phyloP scores from a whole-genome alignment of 148 eudicot genomes.

The Fallopia convolvulus region DNA sequence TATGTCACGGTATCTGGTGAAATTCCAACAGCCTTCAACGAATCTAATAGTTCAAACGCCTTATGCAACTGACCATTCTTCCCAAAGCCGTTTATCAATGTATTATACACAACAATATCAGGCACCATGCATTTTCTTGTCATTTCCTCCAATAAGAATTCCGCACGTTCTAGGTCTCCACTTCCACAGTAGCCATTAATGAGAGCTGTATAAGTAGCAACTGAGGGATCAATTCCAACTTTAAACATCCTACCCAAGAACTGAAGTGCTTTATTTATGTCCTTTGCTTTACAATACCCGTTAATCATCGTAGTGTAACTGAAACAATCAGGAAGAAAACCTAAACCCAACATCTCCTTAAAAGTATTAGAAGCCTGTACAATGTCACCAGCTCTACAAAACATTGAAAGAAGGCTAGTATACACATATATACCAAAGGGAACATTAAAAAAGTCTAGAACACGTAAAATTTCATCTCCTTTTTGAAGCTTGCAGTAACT shows the following conservation, averaged over 20 bases:
- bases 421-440: conserved; percentile 32
- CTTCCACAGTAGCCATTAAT: conserved; percentile 27
- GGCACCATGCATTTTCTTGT: conserved; percentile 24
- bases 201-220: conserved; percentile 32
- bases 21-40: conserved; percentile 29
- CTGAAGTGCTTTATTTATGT: conserved; percentile 23
- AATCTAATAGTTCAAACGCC: conserved; percentile 29
- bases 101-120: conserved; percentile 31
- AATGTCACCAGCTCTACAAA: conserved; percentile 37
- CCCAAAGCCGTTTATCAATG: conserved; percentile 38
- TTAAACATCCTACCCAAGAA: conserved; percentile 37
- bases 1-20: conserved; percentile 39
- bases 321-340: conserved; percentile 33
- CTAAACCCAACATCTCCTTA: conserved; percentile 31
- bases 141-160: conserved; percentile 28
- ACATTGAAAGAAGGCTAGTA: conserved; percentile 35
- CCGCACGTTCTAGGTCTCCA: conserved; percentile 31
- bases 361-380: conserved; percentile 26
- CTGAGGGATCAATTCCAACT: conserved; percentile 34
- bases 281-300: conserved; percentile 32
- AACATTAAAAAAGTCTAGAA: conserved; percentile 28
- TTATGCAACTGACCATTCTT: conserved; percentile 29
- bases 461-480: conserved; percentile 19
- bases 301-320: conserved; percentile 34
- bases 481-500: conserved; percentile 28